These are phyloP conservation scores for Earliella scabrosa DNA, from an alignment of 1,284 basidiomycete genomes.

Conservation along the genomic window DNA sequence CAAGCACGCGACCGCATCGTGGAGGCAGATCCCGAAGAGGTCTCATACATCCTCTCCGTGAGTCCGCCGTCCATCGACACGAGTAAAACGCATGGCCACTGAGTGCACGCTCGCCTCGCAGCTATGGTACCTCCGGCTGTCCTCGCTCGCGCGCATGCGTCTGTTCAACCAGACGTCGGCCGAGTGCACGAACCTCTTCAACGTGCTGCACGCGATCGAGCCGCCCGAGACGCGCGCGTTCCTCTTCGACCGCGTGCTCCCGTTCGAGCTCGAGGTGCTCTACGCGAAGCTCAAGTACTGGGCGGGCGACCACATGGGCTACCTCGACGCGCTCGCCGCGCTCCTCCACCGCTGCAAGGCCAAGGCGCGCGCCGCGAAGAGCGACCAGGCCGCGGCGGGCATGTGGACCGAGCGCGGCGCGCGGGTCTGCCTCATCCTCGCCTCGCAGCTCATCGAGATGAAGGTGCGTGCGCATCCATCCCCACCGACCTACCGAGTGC, in stretches of 20 bases:
- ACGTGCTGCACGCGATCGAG: conserved; percentile 64
- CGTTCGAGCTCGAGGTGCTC: conserved; percentile 83
- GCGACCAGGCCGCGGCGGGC: conserved; percentile 47
- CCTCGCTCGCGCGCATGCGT: conserved; percentile 75
- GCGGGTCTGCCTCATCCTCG: conserved; percentile 70
- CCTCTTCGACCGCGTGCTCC: conserved; percentile 64
- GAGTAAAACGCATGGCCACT: too few relatives aligned
- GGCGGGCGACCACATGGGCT: conserved; percentile 74
- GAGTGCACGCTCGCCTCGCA: conserved; percentile 40
- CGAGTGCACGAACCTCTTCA: conserved; percentile 80
- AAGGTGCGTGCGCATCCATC: conserved; percentile 28
- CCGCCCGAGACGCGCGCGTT: conserved; percentile 51
- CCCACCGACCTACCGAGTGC: too few relatives aligned
- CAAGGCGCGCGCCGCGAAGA: conserved; percentile 50
- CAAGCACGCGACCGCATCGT: conserved; percentile 81
- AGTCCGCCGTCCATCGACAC: too few relatives aligned
- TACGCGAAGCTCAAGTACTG: conserved; percentile 73
- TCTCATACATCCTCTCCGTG: conserved; percentile 68
- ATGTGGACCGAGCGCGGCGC: conserved; percentile 84
- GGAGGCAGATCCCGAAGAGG: conserved; percentile 65
- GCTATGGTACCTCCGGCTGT: conserved; percentile 84
- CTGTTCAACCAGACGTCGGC: conserved; percentile 82
- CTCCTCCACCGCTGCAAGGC: conserved; percentile 79
- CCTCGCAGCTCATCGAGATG: conserved; percentile 73
- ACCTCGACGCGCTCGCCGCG: conserved; percentile 76